These are phyloP conservation scores for Pseudogymnoascus sp. DNA, from an alignment of 2,329 filamentous ascomycete species.

Conservation along the genomic window DNA sequence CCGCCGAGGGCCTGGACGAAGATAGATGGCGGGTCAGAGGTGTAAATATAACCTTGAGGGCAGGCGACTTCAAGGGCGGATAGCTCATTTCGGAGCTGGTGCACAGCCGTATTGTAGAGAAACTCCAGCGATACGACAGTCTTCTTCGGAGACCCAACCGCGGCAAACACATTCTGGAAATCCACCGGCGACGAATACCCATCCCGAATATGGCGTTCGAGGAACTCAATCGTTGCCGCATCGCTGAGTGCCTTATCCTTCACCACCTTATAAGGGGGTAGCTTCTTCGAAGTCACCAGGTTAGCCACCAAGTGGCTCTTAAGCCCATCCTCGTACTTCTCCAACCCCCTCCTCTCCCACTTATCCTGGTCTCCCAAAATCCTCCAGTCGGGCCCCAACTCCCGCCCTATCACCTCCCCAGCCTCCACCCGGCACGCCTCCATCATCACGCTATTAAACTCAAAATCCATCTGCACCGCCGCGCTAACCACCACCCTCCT, in stretches of 20 bases:
- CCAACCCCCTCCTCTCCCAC: constrained; percentile 15
- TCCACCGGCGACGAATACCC: not conserved
- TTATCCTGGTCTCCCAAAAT: constrained; percentile 16
- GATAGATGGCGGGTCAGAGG: constrained; percentile 23
- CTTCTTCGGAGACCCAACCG: not conserved
- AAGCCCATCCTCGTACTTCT: constrained; percentile 19
- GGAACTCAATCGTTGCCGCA: constrained; percentile 10
- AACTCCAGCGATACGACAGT: constrained; percentile 21
- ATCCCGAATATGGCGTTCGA: constrained; percentile 12
- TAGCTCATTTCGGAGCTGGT: constrained; percentile 22
- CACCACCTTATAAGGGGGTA: constrained; percentile 16
- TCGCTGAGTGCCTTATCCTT: not conserved
- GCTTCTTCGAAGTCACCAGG: constrained; percentile 10
- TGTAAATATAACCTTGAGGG: constrained; percentile 24
- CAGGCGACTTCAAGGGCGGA: constrained; percentile 22
- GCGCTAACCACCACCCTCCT: constrained; percentile 22
- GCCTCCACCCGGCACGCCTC: constrained; percentile 16
- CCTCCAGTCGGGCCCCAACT: constrained; percentile 13
- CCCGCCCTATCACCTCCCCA: constrained; percentile 12
- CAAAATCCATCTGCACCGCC: constrained; percentile 24
- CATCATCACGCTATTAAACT: constrained; percentile 22
- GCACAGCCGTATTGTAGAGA: constrained; percentile 20
- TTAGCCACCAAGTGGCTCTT: constrained; percentile 21
- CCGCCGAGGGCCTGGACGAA: constrained; percentile 20
- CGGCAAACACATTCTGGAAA: not conserved